Percentiles rank a stretch among this genome's conserved stretches.
These are phyloP conservation scores for Craspedostauros australis DNA, from an alignment of 108 stramenopile genomes.

Conservation along the genomic window DNA sequence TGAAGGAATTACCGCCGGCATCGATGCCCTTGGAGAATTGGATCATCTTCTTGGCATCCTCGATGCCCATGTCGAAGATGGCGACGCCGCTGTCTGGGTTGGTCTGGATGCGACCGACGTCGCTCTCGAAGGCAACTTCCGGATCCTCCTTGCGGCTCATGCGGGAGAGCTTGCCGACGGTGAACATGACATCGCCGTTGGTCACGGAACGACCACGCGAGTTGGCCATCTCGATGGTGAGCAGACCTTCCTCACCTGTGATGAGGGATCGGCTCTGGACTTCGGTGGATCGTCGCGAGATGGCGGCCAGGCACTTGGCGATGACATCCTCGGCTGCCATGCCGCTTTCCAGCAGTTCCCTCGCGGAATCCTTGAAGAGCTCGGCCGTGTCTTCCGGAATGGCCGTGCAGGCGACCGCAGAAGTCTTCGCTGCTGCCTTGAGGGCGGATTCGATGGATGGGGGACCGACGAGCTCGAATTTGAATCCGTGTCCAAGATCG, in stretches of 20 bases:
- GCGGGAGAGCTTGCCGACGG: conserved; percentile 71
- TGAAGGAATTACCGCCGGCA: conserved; percentile 67
- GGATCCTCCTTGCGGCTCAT: conserved; percentile 60
- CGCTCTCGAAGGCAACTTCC: conserved; percentile 61
- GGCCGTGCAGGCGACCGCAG: conserved; percentile 60
- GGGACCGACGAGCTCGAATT: conserved; percentile 80
- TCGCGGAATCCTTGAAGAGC: conserved; percentile 75
- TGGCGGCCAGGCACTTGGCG: conserved; percentile 84
- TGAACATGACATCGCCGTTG: conserved; percentile 84
- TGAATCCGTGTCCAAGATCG: conserved; percentile 86
- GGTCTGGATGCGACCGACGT: conserved; percentile 79
- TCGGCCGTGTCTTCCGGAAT: conserved; percentile 76
- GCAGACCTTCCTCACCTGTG: conserved; percentile 76
- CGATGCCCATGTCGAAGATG: conserved; percentile 81
- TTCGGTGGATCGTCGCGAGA: conserved; percentile 58
- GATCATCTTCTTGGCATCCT: conserved; percentile 76
- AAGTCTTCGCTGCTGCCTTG: conserved; percentile 77
- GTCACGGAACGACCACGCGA: conserved; percentile 47
- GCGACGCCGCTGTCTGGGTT: conserved; percentile 62
- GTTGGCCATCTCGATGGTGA: conserved; percentile 78
- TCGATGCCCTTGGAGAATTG: conserved; percentile 73
- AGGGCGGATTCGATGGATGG: conserved; percentile 78
- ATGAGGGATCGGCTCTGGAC: conserved; percentile 71
- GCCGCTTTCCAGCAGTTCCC: conserved; percentile 40
- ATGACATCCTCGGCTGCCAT: conserved; percentile 56